Evolutionary conservation across 176 grass and related monocot species (phyloP).

Genomic region (Raddia guianensis): DNA sequence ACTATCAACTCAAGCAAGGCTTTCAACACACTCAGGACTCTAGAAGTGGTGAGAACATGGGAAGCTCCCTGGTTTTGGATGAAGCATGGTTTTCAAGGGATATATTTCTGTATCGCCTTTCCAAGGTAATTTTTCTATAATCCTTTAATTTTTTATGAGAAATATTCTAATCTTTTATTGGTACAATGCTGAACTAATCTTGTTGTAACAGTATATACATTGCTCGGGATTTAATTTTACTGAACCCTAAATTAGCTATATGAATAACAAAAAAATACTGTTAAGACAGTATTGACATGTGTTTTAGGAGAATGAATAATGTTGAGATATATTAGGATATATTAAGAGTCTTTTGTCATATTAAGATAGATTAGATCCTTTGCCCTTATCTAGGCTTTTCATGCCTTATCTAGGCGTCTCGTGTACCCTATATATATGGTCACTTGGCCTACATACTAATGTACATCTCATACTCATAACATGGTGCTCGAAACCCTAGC

Average conservation of each 20-base stretch:
- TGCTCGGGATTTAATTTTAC: constrained; percentile 15
- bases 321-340: no score
- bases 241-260: background rate
- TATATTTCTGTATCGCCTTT: constrained; percentile 74
- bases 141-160: no score
- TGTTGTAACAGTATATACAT: background rate
- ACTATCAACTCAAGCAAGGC: constrained; percentile 75
- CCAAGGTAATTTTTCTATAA: constrained; percentile 68
- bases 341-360: no score
- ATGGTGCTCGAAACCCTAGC: no score
- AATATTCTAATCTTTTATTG: constrained; percentile 27
- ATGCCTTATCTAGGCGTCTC: no score
- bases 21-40: constrained; percentile 61
- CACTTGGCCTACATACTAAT: no score
- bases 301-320: background rate
- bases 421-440: no score
- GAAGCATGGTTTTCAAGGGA: constrained; percentile 89
- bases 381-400: no score
- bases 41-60: constrained; percentile 33
- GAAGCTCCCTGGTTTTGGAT: constrained; percentile 65
- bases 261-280: background rate
- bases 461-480: no score
- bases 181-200: background rate
- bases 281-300: background rate
- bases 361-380: no score